A percentile compares a stretch with the other conserved stretches of the same genome.
These are phyloP conservation scores for rapeseed (Brassica napus) DNA, from an alignment of 345 rosid genomes.

Conservation along the genomic window Da-Ae NC_063443.1:15660001-15660500, in stretches of 20 bases:
- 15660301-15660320: constrained; percentile 35
- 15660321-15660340: not conserved
- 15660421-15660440: constrained; percentile 36
- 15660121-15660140: constrained; percentile 48
- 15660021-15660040: constrained; percentile 27
- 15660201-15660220: constrained; percentile 57
- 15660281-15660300: constrained; percentile 33
- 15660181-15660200: constrained; percentile 41
- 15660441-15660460: constrained; percentile 13
- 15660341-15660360: not conserved
- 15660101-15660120: constrained; percentile 39
- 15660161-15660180: constrained; percentile 49
- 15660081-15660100: not conserved
- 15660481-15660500: constrained; percentile 34
- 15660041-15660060: constrained; percentile 2
- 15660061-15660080: constrained; percentile 5
- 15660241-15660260: constrained; percentile 39
- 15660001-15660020: constrained; percentile 33
- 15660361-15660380: not conserved
- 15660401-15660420: constrained; percentile 6
- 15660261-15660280: constrained; percentile 35
- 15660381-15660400: not conserved
- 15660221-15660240: constrained; percentile 48
- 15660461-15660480: constrained; percentile 21
- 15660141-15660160: constrained; percentile 53